Base-by-base conservation (phyloP, 306 rosid species). In the Lotus japonicus region DNA sequence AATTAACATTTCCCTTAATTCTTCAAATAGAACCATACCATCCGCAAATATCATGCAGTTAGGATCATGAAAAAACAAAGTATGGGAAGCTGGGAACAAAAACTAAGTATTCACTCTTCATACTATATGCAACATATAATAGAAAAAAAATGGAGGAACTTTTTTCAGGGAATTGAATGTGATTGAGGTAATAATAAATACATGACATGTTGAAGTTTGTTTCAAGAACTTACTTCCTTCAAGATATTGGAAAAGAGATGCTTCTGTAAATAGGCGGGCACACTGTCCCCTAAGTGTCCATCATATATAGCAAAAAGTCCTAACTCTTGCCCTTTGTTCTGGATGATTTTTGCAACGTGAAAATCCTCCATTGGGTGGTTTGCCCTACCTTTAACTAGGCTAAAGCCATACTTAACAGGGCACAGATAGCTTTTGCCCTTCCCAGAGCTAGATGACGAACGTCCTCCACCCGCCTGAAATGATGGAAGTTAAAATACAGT, bases 331-430 rank as follows among this genome's bases (percentile, higher is more conserved):
- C 85, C 92, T 28, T 52, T 67, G 17, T 62, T 3, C 11, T 80
- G 79, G 46, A 76, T 79, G 52, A 90, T 77, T 79, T 90, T 84
- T 10, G 97, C 92, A 5, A 90, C 95, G 17, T 88, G 96, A 73
- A 73, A 88, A 78, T 91, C 97, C 76, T 91, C 96, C 96, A 91
- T 91, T 31, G 97, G 89, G 70, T 91, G 97, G 68, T 83, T 87
- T 67, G 96, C 94, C 83, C 83, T 91, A 69, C 97, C 97, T 87
- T 88, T 79, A 50, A 88, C 96, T 6, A 91, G 81, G 80, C 89
- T 83, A 68, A 84, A 91, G 14, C 97, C 97, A 91, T 86, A 91
- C 82, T 81, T 91, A 66, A 78, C 91, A 7, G 88, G 46, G 73
- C 70, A 52, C 75, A 73, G 82, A 70, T 80, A 75, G 78, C 94